A percentile compares a stretch with the other conserved stretches of the same genome.
phyloP scores from a whole-genome alignment of 139 green algal species.

The Ulvella scutata region DNA sequence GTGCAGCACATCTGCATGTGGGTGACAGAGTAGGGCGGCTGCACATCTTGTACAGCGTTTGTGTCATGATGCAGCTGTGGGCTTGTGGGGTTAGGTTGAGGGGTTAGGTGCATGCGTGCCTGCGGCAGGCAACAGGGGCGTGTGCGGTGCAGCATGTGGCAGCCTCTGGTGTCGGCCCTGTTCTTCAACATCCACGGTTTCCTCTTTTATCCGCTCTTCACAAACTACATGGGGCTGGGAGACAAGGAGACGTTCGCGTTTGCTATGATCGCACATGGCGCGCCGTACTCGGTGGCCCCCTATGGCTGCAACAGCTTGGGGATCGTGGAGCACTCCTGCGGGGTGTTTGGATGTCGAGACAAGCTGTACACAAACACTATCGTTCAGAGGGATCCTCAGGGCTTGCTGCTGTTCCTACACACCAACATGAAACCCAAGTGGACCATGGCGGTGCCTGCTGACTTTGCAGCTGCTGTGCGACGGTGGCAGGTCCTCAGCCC shows the following conservation, averaged over 20 bases:
- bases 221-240: slow-evolving; percentile 27
- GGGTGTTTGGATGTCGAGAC: background rate
- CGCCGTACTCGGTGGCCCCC: slow-evolving; percentile 6
- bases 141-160: slow-evolving; percentile 13
- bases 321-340: slow-evolving; percentile 3
- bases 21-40: no score
- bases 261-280: slow-evolving; percentile 8
- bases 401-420: slow-evolving; percentile 21
- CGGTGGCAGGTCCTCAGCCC: slow-evolving; percentile 9
- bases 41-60: no score
- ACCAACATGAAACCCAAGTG: slow-evolving; percentile 25
- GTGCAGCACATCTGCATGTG: no score
- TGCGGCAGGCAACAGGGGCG: no score
- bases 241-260: slow-evolving; percentile 34
- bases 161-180: slow-evolving; percentile 9
- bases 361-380: slow-evolving; percentile 27
- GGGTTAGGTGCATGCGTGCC: no score
- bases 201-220: slow-evolving; percentile 27
- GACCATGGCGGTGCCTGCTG: slow-evolving; percentile 6
- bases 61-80: no score
- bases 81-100: no score
- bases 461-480: background rate
- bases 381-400: slow-evolving; percentile 8
- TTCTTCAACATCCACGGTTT: slow-evolving; percentile 25
- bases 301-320: slow-evolving; percentile 7